A percentile compares a stretch with the other conserved stretches of the same genome.
Evolutionary conservation across 1,284 basidiomycete genomes (phyloP).

Genomic region (Microbotryomycetes sp.): DNA sequence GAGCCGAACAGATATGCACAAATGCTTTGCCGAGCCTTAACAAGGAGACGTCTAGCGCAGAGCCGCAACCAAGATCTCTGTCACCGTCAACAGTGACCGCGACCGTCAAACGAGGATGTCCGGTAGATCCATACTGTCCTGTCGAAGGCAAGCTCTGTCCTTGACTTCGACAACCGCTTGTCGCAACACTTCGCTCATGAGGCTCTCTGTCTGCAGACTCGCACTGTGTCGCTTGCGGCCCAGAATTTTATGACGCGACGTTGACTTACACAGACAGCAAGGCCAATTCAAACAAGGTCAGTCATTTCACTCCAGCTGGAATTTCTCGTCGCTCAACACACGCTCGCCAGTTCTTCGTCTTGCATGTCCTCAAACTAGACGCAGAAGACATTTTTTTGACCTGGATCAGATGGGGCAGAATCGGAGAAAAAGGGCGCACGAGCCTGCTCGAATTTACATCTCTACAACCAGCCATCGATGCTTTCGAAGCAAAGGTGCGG

Average conservation of each 20-base stretch:
- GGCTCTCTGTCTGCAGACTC: too few species aligned
- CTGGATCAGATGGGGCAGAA: constrained; percentile 1
- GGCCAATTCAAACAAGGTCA: constrained; percentile 4
- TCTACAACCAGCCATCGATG: not conserved
- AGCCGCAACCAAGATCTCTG: too few species aligned
- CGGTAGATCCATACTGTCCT: not conserved
- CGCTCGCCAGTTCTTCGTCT: not conserved
- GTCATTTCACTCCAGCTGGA: not conserved
- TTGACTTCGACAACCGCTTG: too few species aligned
- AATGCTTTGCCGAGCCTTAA: too few species aligned
- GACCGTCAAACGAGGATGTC: not conserved
- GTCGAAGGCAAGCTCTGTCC: not conserved
- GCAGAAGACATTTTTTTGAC: not conserved
- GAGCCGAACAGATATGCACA: too few species aligned
- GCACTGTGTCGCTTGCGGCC: too few species aligned
- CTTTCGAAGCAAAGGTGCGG: constrained; percentile 4
- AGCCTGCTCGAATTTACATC: not conserved
- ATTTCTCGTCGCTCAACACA: not conserved
- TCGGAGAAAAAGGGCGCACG: constrained; percentile 2
- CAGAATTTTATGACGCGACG: constrained; percentile 3
- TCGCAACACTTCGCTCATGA: too few species aligned
- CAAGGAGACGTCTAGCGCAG: too few species aligned
- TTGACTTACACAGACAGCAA: not conserved
- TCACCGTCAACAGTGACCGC: too few species aligned
- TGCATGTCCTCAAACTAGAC: not conserved